Evolutionary conservation across 2,329 filamentous ascomycete genomes (phyloP), one percentile per base, ranked within the genome.

Genomic region (Cordyceps cateniannulata): DNA sequence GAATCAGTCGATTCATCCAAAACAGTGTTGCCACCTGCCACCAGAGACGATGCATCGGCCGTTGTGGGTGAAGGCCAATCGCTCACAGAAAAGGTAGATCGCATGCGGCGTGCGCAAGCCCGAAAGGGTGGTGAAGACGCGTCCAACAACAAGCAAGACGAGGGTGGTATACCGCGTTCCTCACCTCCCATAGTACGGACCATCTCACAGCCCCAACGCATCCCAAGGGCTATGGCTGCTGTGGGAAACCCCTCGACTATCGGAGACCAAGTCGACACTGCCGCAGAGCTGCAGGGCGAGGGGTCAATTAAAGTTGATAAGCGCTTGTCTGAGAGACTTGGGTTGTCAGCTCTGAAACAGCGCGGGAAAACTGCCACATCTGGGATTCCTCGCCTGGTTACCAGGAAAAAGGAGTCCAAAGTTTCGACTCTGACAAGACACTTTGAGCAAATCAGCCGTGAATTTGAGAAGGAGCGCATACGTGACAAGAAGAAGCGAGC

Each of bases 361-460:
- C 74, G 79, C 62, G 75, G 81, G 27, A 87, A 86, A 68, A 71
- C 73, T 1, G 78, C 77, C 3, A 75, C 79, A n/a, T 98, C 95
- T 1, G 82, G 93, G 47, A 98, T 99, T 63, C 93, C 93, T 29
- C 86, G 95, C 35, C 95, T 95, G 27, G 85, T 96, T 29, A 86
- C 89, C 55, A 90, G 87, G 70, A 86, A 83, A 66, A 87, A 86
- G 65, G 83, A 87, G 57, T 85, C 90, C 3, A 90, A 89, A 68
- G 95, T 99, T 2, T 96, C 92, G 9, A 92, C 88, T n/a, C 80
- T 99, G 54, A 91, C 95, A 20, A 91, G 91, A 67, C 95, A 98
- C 72, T 98, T 99, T 70, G 96, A 99, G 73, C 93, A 98, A 72
- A 81, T 99, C 61, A 97, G 92, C 67, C 88, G 93, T 25, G 96